A percentile compares a stretch with the other conserved stretches of the same genome.
These are phyloP conservation scores for Detonula confervacea DNA, from an alignment of 352 stramenopile genomes.

Conservation along the genomic window DNA sequence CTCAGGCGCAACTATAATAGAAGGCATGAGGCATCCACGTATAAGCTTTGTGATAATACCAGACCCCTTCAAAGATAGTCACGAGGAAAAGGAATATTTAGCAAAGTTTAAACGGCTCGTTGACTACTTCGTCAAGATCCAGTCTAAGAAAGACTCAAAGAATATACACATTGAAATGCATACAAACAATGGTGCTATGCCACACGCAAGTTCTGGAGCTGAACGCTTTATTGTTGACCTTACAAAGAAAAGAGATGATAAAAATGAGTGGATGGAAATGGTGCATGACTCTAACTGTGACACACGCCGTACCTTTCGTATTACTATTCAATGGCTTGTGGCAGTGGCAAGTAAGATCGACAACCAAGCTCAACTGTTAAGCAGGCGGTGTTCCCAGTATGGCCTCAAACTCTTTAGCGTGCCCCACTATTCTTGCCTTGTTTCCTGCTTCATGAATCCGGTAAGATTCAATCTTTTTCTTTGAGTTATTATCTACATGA, in stretches of 20 bases:
- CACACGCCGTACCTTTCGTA: constrained; percentile 77
- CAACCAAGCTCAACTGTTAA: constrained; percentile 77
- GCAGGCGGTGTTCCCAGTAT: constrained; percentile 79
- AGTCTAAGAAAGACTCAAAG: constrained; percentile 57
- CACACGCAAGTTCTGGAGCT: constrained; percentile 33
- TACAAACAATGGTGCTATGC: constrained; percentile 33
- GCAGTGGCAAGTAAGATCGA: constrained; percentile 81
- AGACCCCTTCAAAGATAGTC: constrained; percentile 54
- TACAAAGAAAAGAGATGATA: constrained; percentile 65
- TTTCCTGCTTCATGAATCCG: constrained; percentile 78
- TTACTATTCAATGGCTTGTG: constrained; percentile 86
- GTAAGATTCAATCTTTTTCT: constrained; percentile 49
- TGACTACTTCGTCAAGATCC: constrained; percentile 79
- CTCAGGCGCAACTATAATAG: constrained; percentile 61
- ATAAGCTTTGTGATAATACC: constrained; percentile 85
- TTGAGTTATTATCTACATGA: too few species aligned
- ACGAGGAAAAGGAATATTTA: constrained; percentile 74
- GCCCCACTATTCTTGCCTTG: constrained; percentile 72
- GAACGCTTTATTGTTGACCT: constrained; percentile 74
- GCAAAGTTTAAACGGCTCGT: constrained; percentile 76
- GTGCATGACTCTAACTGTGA: constrained; percentile 77
- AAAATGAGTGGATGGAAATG: constrained; percentile 85
- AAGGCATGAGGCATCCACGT: constrained; percentile 75
- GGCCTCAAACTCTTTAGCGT: constrained; percentile 77
- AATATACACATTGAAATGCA: constrained; percentile 67